phyloP scores from a whole-genome alignment of 1,284 basidiomycete genomes.

The Cryptococcus jaspeensis region DNA sequence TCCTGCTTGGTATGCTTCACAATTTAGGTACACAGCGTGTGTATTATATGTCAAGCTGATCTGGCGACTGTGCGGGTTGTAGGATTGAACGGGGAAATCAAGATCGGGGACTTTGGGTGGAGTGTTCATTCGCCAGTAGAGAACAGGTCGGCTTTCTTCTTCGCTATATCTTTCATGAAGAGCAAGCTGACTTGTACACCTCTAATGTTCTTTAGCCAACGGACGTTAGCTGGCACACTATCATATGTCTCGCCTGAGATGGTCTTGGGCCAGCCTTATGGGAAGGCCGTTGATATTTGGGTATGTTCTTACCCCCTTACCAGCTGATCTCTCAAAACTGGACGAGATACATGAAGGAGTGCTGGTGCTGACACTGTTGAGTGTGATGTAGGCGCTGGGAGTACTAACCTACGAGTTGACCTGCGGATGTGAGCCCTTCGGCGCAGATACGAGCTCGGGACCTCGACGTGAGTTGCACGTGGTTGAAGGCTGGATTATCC shows the following conservation, averaged over 20 bases:
- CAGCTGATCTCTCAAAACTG: no score
- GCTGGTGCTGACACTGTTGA: conserved; percentile 27
- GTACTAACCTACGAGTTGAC: conserved; percentile 94
- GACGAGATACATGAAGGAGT: no score
- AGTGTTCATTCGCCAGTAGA: conserved; percentile 81
- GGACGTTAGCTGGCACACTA: conserved; percentile 87
- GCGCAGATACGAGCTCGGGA: conserved; percentile 53
- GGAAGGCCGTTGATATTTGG: conserved; percentile 42
- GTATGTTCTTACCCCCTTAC: conserved; percentile 15
- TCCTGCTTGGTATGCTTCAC: conserved; percentile 66
- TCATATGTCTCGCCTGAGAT: conserved; percentile 97
- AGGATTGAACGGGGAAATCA: conserved; percentile 85
- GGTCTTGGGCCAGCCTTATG: conserved; percentile 67
- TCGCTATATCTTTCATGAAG: no score
- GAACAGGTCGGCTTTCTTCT: conserved; percentile 46
- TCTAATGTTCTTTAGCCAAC: conserved; percentile 58
- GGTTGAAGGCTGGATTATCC: no score
- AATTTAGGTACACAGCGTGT: no score
- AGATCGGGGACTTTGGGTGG: conserved; percentile 99
- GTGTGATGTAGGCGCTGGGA: conserved; percentile 81
- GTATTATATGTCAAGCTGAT: not conserved
- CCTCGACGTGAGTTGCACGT: conserved; percentile 27
- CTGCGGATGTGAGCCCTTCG: conserved; percentile 87
- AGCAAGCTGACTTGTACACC: not conserved
- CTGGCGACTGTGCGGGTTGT: not conserved